Evolutionary conservation across 306 rosid genomes (phyloP).

Genomic region (Citrullus amarus): DNA sequence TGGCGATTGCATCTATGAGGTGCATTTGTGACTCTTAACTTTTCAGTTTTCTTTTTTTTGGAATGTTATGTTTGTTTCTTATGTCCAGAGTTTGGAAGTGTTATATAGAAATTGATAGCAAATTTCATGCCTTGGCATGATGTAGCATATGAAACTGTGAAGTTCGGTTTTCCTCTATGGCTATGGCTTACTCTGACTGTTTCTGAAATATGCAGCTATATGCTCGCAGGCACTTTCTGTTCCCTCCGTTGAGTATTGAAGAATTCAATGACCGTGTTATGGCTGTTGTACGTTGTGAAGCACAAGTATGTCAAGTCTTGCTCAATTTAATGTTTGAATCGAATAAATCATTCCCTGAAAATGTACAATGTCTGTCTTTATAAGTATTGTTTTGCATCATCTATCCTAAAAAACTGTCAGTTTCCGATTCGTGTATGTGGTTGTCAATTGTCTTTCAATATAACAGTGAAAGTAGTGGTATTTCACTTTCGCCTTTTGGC

Average conservation of each 20-base stretch:
- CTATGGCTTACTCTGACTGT: slow-evolving; percentile 8
- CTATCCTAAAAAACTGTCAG: background rate
- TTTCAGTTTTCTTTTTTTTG: background rate
- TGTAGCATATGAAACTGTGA: background rate
- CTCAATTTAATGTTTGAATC: slow-evolving; percentile 1
- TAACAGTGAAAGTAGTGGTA: background rate
- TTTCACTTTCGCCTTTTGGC: background rate
- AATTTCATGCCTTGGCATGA: background rate
- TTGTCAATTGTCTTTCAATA: background rate
- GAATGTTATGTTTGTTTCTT: background rate
- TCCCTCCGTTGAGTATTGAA: slow-evolving; percentile 74
- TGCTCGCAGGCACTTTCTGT: slow-evolving; percentile 91
- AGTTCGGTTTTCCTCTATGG: slow-evolving; percentile 3
- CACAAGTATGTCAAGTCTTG: slow-evolving; percentile 47
- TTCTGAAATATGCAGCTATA: slow-evolving; percentile 57
- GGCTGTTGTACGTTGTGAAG: slow-evolving; percentile 92
- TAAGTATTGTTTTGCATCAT: background rate
- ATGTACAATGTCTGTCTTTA: background rate
- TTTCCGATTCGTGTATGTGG: background rate
- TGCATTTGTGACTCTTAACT: slow-evolving; percentile 9
- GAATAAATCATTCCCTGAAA: background rate
- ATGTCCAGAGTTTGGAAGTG: background rate
- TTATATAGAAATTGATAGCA: background rate
- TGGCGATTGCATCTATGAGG: slow-evolving; percentile 89
- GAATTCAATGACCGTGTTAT: slow-evolving; percentile 74